Evolutionary conservation across 371 early-diverging fungal species (phyloP), one percentile per base, ranked within the genome.

Genomic region (Rhizomucor miehei): DNA sequence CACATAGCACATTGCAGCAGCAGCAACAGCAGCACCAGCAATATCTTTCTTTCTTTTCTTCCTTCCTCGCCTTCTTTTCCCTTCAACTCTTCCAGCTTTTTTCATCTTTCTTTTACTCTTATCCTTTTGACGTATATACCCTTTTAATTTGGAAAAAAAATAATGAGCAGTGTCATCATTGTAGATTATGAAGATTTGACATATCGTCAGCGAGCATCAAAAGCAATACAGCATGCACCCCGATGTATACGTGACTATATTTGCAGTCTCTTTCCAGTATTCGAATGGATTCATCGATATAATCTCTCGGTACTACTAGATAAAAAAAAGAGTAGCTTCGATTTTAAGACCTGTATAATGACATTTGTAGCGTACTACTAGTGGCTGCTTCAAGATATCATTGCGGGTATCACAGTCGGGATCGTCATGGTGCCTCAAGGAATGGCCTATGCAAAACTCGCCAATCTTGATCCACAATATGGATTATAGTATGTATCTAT

Each of bases 341-440:
- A n/a, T n/a, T n/a, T n/a, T n/a, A n/a, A n/a, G n/a, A n/a, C n/a
- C n/a, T n/a, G n/a, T n/a, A n/a, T n/a, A 29, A 3, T 29, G 29
- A 29, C 29, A 29, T 29, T 29, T 3, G 29, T 29, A n/a, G n/a
- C n/a, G n/a, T 8, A 5, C 13, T 13, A 38, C 59, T 8, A 71
- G 24, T 94, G 95, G 95, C 71, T 93, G 10, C 12, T 84, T 12
- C 86, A 89, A 48, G 95, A 95, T 62, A 29, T 89, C 17, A 80
- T 95, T 45, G 92, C 95, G 2, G 96, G 94, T 34, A 38, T 89
- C n/a, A 94, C 95, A 8, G 89, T 93, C 25, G 93, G 91, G 11
- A 69, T 89, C 38, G 84, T 95, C 6, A 81, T 90, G 20, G 82
- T 95, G 20, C 95, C 93, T 13, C 95, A 94, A 61, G 73, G 81